Evolutionary conservation across 2,329 filamentous ascomycete species (phyloP), one percentile per base, ranked within the genome.

Genomic region (Trichoderma guizhouense): DNA sequence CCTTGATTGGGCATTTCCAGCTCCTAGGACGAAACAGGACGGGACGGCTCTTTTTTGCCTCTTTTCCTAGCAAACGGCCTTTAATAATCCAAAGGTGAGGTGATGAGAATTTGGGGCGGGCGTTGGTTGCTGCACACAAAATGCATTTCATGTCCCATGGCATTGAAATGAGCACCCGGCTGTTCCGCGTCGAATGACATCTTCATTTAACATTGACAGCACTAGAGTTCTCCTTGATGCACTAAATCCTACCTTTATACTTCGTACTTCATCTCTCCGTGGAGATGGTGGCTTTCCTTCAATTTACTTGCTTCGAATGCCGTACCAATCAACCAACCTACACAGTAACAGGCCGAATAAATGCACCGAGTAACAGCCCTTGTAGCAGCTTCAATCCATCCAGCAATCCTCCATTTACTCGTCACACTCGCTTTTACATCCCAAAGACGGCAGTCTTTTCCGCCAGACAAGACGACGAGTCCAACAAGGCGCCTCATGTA

Each of bases 21-120:
- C 34, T 65, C 43, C 68, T 64, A 57, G 63, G 34, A 53, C 64
- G 63, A 71, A 71, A 71, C 63, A 30, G 55, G 60, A 43, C 39
- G 39, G 15, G 15, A n/a, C 39, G 68, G 58, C 43, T 57, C 36
- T 11, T 24, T 26, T 63, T 36, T 18, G 8, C 47, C 39, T 55
- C 26, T 58, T 32, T 18, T 9, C n/a, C 7, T 32, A 4, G 28
- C 8, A 58, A 21, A 43, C 39, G 15, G 39, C 3, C 39, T 24
- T 53, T 53, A 24, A 24, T 53, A 53, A 53, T 53, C 47, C 47
- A 57, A 57, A 11, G 9, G 8, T 32, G 63, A 66, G 43, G 43
- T 28, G 63, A 18, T 64, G 47, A 36, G 58, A 53, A 21, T 51
- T 51, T 51, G 43, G 43, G 8, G n/a, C 43, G 43, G 43, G 36